Percentiles rank a stretch among this genome's conserved stretches.
phyloP scores from a whole-genome alignment of 2,329 filamentous ascomycete genomes.

The Stenocarpella maydis region DNA sequence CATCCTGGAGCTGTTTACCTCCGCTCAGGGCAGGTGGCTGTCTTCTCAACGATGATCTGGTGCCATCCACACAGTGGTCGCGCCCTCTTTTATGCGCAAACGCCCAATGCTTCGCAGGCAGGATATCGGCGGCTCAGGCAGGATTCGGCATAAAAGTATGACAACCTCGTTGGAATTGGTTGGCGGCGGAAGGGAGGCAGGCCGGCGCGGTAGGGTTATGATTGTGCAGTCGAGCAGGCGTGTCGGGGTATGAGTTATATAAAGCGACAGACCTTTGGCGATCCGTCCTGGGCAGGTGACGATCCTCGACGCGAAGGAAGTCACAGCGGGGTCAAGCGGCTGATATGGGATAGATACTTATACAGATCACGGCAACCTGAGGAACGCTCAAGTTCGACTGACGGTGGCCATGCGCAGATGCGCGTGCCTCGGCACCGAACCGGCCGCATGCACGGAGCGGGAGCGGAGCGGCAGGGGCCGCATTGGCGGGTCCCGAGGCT shows the following conservation, averaged over 20 bases:
- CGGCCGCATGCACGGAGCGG: not conserved
- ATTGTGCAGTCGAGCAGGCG: slow-evolving; percentile 16
- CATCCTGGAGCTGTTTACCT: slow-evolving; percentile 37
- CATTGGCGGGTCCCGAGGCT: not conserved
- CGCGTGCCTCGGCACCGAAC: slow-evolving; percentile 4
- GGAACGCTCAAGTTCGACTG: not conserved
- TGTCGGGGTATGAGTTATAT: slow-evolving; percentile 6
- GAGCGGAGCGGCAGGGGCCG: slow-evolving; percentile 8
- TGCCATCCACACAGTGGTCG: no score
- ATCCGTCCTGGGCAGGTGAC: slow-evolving; percentile 16
- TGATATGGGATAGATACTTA: not conserved
- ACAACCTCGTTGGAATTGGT: not conserved
- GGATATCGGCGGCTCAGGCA: slow-evolving; percentile 15
- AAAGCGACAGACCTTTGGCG: not conserved
- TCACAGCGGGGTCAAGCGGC: not conserved
- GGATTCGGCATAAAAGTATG: not conserved
- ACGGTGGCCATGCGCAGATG: not conserved
- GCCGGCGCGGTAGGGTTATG: slow-evolving; percentile 18
- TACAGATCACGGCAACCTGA: not conserved
- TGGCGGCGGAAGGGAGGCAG: not conserved
- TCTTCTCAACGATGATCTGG: not conserved
- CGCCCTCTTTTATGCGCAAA: not conserved
- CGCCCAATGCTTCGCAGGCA: not conserved
- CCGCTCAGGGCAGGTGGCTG: not conserved
- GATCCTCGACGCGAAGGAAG: not conserved